Percentiles rank a stretch among this genome's conserved stretches.
Conservation (phyloP, 495 filamentous ascomycete genomes). For the Bacidia gigantensis region DNA sequence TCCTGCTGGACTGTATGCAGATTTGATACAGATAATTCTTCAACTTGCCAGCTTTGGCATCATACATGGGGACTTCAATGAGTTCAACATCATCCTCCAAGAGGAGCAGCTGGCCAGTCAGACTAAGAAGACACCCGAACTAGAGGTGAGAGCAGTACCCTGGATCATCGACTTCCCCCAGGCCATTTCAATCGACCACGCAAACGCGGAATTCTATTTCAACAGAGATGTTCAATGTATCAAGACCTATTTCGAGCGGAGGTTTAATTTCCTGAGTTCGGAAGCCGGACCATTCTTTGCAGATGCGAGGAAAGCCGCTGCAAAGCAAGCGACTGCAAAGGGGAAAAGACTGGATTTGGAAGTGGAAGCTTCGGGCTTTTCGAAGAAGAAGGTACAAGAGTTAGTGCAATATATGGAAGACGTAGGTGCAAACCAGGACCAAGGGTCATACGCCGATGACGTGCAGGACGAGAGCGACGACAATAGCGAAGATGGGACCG, state of each 20-base stretch:
- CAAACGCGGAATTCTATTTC: conserved; percentile 88
- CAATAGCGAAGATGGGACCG: conserved; percentile 14
- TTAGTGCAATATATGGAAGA: conserved; percentile 78
- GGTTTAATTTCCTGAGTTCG: conserved; percentile 76
- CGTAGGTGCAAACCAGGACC: conserved; percentile 46
- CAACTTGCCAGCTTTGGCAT: conserved; percentile 73
- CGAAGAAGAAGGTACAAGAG: conserved; percentile 88
- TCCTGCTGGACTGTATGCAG: conserved; percentile 67
- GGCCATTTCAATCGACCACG: conserved; percentile 91
- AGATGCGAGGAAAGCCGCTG: conserved; percentile 65
- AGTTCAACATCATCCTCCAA: conserved; percentile 94
- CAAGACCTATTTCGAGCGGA: conserved; percentile 77
- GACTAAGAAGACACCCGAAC: background rate
- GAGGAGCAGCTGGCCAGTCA: conserved; percentile 31
- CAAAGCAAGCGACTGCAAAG: conserved; percentile 34
- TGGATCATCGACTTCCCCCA: conserved; percentile 96
- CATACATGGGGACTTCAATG: conserved; percentile 98
- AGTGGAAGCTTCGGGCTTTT: conserved; percentile 88
- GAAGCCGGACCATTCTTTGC: conserved; percentile 70
- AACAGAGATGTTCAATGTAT: conserved; percentile 89
- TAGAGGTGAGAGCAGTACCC: conserved; percentile 34
- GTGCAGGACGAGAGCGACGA: conserved; percentile 31
- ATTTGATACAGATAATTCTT: conserved; percentile 78
- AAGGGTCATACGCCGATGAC: conserved; percentile 22
- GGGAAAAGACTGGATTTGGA: conserved; percentile 67